Conservation (phyloP, 345 rosid species). For the Brassica incana region DNA sequence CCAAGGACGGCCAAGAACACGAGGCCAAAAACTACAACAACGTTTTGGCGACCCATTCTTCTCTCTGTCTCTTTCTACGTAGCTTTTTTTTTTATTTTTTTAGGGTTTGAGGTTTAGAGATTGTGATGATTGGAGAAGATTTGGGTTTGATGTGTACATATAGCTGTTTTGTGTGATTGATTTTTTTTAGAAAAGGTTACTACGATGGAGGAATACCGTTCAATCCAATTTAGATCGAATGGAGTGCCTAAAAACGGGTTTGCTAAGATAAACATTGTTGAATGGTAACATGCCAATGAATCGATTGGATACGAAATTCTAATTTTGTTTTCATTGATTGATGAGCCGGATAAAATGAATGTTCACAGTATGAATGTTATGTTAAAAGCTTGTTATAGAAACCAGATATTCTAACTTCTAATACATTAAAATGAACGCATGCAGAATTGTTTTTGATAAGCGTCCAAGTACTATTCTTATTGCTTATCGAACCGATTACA, state of each 20-base stretch:
- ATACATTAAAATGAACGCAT: not conserved
- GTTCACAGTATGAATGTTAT: not conserved
- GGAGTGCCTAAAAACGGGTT: constrained; percentile 18
- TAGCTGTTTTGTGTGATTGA: constrained; percentile 18
- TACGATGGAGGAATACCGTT: constrained; percentile 28
- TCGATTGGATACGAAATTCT: not conserved
- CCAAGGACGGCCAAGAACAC: constrained; percentile 38
- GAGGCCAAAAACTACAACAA: constrained; percentile 19
- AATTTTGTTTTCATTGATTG: not conserved
- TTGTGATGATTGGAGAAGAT: constrained; percentile 23
- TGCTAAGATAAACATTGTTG: not conserved
- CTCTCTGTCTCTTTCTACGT: not conserved
- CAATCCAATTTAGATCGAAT: constrained; percentile 13
- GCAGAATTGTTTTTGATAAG: too few species aligned
- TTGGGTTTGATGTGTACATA: constrained; percentile 14
- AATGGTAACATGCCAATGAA: not conserved
- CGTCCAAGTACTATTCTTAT: too few species aligned
- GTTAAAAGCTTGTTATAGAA: not conserved
- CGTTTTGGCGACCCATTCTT: constrained; percentile 39
- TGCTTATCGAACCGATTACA: too few species aligned
- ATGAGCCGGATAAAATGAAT: not conserved
- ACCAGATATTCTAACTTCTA: not conserved
- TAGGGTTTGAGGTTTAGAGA: constrained; percentile 8
- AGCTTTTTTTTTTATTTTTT: not conserved
- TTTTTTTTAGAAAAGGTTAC: constrained; percentile 17